Evolutionary conservation across 306 rosid species (phyloP).

Genomic region (Trichosanthes cucumerina): DNA sequence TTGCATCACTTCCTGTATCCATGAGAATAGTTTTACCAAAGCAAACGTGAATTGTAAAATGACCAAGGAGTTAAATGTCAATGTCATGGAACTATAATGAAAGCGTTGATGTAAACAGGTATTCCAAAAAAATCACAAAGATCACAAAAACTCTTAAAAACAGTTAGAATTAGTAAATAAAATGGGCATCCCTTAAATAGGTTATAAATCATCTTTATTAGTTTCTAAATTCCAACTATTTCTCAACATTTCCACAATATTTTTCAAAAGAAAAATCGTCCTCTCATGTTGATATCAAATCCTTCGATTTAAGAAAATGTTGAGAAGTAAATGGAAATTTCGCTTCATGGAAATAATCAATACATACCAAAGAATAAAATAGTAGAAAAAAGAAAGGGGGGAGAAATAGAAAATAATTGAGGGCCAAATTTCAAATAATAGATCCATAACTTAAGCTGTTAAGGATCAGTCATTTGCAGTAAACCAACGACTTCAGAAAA

Average conservation of each 20-base stretch:
- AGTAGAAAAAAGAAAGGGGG: background rate
- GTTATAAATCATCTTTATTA: background rate
- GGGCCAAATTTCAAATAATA: background rate
- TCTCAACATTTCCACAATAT: background rate
- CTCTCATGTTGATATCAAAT: background rate
- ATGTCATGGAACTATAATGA: background rate
- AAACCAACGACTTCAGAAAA: background rate
- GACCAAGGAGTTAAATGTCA: background rate
- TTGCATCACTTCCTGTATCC: constrained; percentile 87
- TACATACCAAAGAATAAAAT: background rate
- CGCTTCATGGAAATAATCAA: background rate
- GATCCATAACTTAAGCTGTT: background rate
- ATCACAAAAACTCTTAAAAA: background rate
- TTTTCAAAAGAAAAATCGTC: background rate
- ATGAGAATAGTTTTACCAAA: background rate
- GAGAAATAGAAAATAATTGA: background rate
- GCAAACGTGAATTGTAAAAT: background rate
- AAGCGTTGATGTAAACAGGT: background rate
- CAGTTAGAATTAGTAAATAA: background rate
- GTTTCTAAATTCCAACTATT: background rate
- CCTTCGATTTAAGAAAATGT: background rate
- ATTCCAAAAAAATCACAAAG: background rate
- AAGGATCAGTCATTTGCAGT: background rate
- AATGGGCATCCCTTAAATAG: background rate
- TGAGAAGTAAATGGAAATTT: background rate